Evolutionary conservation across 176 grass and related monocot species (phyloP), one percentile per base, ranked within the genome.

Genomic region (Oryza nivara): DNA sequence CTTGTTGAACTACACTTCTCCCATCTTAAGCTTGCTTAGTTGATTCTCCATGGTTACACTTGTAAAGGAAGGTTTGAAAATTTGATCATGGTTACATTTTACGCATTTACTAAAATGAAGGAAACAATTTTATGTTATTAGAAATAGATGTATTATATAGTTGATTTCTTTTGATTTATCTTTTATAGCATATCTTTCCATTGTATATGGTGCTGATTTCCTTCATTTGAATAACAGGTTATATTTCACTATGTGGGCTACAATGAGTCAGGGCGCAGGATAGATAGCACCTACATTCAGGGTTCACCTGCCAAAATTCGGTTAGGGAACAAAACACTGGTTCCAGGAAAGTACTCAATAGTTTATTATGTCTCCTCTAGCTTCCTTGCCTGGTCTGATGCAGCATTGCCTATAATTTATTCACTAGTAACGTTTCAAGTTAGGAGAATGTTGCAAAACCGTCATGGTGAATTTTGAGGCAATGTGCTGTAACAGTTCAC

Each of bases 281-380:
- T 98, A 87, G 96, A 98, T 88, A 98, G 93, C 86, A 98, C 89
- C 44, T 98, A 98, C 80, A 78, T 95, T 84, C 96, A 98, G 77
- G 96, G 91, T 14, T 85, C 88, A 3, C 96, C 96, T 83, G 93
- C 91, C 17, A 98, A 98, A 86, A 95, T 98, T 83, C 89, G 96
- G 34, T 65, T 98, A 68, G 96, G 96, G 44, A 98, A 98, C 84
- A 95, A 95, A 81, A 83, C 93, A 73, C 84, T 98, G 67, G 96
- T 98, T 88, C 96, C 96, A 95, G 96, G 96, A 80, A 95, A 90
- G 89, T 88, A 78, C 79, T 82, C 9, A 46, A 66, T 68, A 71
- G 54, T 35, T 34, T 68, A 16, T 1, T 73, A 36, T 52, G 54
- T 74, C 22, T 68, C 17, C 5, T 77, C 76, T 76, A 25, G 9